A percentile compares a stretch with the other conserved stretches of the same genome.
These are phyloP conservation scores for Rutstroemia sp. DNA, from an alignment of 2,329 filamentous ascomycete species.

Conservation along the genomic window DNA sequence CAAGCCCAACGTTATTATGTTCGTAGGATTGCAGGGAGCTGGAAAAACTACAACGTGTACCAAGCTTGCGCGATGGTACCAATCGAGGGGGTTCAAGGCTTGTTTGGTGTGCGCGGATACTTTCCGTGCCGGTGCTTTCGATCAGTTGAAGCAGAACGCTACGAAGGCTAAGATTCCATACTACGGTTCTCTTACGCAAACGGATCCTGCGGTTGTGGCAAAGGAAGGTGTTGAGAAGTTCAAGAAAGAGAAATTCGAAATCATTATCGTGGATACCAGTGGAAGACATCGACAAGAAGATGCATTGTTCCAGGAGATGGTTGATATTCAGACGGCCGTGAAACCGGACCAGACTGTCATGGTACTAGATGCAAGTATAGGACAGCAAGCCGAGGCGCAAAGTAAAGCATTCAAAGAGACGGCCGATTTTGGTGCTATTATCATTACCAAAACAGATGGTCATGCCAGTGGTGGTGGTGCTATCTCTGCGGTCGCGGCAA, in stretches of 20 bases:
- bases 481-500: slow-evolving; percentile 94
- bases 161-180: slow-evolving; percentile 99
- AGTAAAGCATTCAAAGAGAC: slow-evolving; percentile 96
- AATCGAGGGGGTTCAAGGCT: slow-evolving; percentile 84
- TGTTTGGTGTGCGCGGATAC: slow-evolving; percentile 97
- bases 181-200: slow-evolving; percentile 93
- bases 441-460: slow-evolving; percentile 98
- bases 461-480: slow-evolving; percentile 93
- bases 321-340: slow-evolving; percentile 88
- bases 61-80: slow-evolving; percentile 91
- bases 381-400: slow-evolving; percentile 90
- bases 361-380: slow-evolving; percentile 94
- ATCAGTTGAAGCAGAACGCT: slow-evolving; percentile 97
- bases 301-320: slow-evolving; percentile 95
- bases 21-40: slow-evolving; percentile 93
- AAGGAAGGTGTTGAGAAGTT: slow-evolving; percentile 97
- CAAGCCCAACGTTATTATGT: slow-evolving; percentile 97
- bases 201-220: slow-evolving; percentile 87
- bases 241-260: slow-evolving; percentile 96
- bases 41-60: slow-evolving; percentile 99
- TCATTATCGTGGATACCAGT: slow-evolving; percentile 97
- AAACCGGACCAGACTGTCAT: slow-evolving; percentile 95
- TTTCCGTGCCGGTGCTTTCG: slow-evolving; percentile 96
- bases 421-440: slow-evolving; percentile 94
- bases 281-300: slow-evolving; percentile 92